Base-by-base conservation (phyloP, 1,284 basidiomycete species). In the Pisolithus thermaeus region DNA sequence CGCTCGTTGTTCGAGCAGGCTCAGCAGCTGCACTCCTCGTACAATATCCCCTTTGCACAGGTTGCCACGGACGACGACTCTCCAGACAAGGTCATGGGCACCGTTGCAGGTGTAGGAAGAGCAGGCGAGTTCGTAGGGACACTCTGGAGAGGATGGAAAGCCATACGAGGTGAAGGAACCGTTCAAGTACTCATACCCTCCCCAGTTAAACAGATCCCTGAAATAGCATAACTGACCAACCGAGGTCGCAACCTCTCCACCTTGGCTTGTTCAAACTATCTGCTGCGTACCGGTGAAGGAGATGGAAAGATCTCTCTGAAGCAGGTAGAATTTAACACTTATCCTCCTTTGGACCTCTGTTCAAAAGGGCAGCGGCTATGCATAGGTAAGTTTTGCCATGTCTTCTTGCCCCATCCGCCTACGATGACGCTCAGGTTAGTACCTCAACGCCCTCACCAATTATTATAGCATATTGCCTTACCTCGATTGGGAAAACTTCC, bases 271-370 rank as follows among this genome's bases (percentile, higher is more conserved):
- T 97, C 69, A 14, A 97, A 99, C 71, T 99, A 98, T 69, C 76
- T 99, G 38, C 71, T 98, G n/a, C 92, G 99, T 63, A 68, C 74
- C 3, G 52, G 49, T 18, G 52, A 51, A 0, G 59, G 60, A 4
- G 67, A 70, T 23, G 70, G 73, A 7, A 58, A 70, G 0, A 59
- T 83, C 9, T 72, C 74, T 27, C 72, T 99, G 54, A 97, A 94
- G 67, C 96, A 99, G 72, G 96, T 99, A 49, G 97, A 99, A 68
- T 97, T 98, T 71, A 99, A 99, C 68, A 98, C 96, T 5, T 98
- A 58, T 92, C 94, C 0, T 83, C 88, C 64, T 93, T 98, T 64
- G 96, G 94, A 1, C 68, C 84, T 0, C 74, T 98, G 14, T 92
- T 89, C 3, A 80, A 92, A 54, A 79, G 78, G 40, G 79, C 83